Percentiles rank a stretch among this genome's conserved stretches.
These are phyloP conservation scores for Tolypocladium pustulatum DNA, from an alignment of 2,329 filamentous ascomycete species.

Conservation along the genomic window DNA sequence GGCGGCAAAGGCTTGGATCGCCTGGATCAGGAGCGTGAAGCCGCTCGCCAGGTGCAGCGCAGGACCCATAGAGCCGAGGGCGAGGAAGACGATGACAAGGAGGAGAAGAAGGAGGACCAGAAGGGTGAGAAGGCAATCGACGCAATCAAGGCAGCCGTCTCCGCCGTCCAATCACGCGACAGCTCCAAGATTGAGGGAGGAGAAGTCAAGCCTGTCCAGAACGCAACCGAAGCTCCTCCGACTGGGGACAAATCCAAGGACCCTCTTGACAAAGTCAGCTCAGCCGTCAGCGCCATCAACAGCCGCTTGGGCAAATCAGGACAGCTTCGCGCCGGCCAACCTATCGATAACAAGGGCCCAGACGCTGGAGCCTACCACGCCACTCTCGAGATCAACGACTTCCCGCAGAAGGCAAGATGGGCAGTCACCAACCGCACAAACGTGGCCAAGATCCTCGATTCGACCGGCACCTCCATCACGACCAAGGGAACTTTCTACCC, in stretches of 20 bases:
- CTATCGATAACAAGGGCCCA: constrained; percentile 96
- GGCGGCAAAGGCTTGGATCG: constrained; percentile 90
- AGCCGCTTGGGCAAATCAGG: constrained; percentile 81
- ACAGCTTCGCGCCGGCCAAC: constrained; percentile 80
- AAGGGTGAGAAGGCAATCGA: constrained; percentile 60
- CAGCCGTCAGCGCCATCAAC: constrained; percentile 87
- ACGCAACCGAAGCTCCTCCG: constrained; percentile 37
- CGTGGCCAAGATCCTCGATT: constrained; percentile 93
- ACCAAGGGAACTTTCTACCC: constrained; percentile 91
- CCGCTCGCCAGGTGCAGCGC: constrained; percentile 74
- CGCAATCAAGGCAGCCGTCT: constrained; percentile 52
- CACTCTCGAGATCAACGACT: constrained; percentile 97
- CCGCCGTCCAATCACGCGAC: constrained; percentile 44
- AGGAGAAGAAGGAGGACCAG: constrained; percentile 68
- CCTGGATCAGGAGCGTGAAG: constrained; percentile 83
- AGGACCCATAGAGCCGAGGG: constrained; percentile 85
- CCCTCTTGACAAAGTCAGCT: constrained; percentile 74
- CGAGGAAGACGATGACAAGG: constrained; percentile 71
- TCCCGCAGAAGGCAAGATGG: constrained; percentile 97
- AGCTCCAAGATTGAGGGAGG: constrained; percentile 31
- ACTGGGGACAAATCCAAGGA: constrained; percentile 53
- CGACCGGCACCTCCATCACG: constrained; percentile 90
- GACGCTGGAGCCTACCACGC: constrained; percentile 96
- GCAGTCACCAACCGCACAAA: constrained; percentile 97
- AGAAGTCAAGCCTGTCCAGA: constrained; percentile 22